These are phyloP conservation scores for Paxillus involutus DNA, from an alignment of 768 basidiomycete genomes.

Conservation along the genomic window DNA sequence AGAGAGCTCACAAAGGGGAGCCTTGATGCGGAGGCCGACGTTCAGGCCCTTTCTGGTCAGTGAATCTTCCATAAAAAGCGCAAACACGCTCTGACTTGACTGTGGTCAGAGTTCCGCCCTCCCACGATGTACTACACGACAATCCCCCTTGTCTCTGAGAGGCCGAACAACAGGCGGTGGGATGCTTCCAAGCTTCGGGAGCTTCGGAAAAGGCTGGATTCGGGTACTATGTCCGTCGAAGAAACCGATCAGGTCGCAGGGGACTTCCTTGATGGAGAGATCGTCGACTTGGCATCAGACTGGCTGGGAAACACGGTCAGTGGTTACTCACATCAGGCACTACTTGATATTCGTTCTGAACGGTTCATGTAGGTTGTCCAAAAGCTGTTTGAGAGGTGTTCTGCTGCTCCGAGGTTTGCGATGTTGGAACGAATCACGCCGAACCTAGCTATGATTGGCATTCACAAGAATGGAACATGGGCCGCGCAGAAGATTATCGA, in stretches of 20 bases:
- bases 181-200: constrained; percentile 94
- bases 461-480: constrained; percentile 99
- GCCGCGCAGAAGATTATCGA: constrained; percentile 99
- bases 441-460: constrained; percentile 94
- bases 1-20: constrained; percentile 81
- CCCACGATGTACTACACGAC: constrained; percentile 96
- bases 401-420: constrained; percentile 69
- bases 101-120: constrained; percentile 75
- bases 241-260: constrained; percentile 90
- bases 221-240: constrained; percentile 76
- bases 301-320: constrained; percentile 92
- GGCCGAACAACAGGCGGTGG: constrained; percentile 84
- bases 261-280: constrained; percentile 92
- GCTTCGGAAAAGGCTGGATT: constrained; percentile 90
- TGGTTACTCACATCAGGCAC: constrained; percentile 5
- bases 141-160: constrained; percentile 87
- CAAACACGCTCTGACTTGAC: neutral
- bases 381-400: constrained; percentile 93
- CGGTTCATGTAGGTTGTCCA: constrained; percentile 72
- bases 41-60: constrained; percentile 84
- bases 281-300: constrained; percentile 93
- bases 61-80: constrained; percentile 6
- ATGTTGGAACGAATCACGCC: constrained; percentile 95
- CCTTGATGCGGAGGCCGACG: constrained; percentile 78
- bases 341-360: constrained; percentile 1